A percentile compares a stretch with the other conserved stretches of the same genome.
phyloP scores from a whole-genome alignment of 2,329 filamentous ascomycete species.

The Epichloe festucae region DNA sequence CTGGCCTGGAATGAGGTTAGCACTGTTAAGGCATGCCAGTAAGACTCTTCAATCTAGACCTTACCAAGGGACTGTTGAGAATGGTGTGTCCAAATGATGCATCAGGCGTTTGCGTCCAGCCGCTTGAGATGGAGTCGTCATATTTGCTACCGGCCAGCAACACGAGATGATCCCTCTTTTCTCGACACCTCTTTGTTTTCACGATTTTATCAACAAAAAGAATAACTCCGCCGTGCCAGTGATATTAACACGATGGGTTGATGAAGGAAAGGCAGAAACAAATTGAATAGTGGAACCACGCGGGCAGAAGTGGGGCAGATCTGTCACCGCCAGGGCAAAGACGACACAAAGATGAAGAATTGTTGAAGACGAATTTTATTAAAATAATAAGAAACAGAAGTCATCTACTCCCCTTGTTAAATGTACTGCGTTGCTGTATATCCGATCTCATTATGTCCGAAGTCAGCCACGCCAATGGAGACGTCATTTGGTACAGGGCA shows the following conservation, averaged over 20 bases:
- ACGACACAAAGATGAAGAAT: background rate
- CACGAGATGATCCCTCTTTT: background rate
- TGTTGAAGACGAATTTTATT: background rate
- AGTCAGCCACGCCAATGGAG: too few species aligned
- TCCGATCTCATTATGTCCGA: too few species aligned
- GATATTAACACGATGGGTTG: background rate
- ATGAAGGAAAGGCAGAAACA: background rate
- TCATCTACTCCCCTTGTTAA: too few species aligned
- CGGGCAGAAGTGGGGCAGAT: background rate
- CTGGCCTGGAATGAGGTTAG: constrained; percentile 36
- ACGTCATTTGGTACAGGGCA: too few species aligned
- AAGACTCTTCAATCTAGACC: constrained; percentile 3
- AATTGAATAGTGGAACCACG: background rate
- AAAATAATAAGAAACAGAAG: too few species aligned
- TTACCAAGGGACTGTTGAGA: constrained; percentile 47
- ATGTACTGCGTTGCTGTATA: too few species aligned
- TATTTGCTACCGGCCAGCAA: constrained; percentile 2
- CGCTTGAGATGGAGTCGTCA: constrained; percentile 14
- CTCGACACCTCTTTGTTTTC: too few species aligned
- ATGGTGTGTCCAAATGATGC: constrained; percentile 54
- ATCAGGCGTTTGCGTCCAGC: constrained; percentile 40
- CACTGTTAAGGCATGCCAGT: background rate
- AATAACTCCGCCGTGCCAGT: background rate
- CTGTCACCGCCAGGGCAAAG: background rate
- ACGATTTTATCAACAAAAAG: too few species aligned